These are phyloP conservation scores for Camelina neglecta DNA, from an alignment of 345 rosid species.

Conservation along the genomic window DNA sequence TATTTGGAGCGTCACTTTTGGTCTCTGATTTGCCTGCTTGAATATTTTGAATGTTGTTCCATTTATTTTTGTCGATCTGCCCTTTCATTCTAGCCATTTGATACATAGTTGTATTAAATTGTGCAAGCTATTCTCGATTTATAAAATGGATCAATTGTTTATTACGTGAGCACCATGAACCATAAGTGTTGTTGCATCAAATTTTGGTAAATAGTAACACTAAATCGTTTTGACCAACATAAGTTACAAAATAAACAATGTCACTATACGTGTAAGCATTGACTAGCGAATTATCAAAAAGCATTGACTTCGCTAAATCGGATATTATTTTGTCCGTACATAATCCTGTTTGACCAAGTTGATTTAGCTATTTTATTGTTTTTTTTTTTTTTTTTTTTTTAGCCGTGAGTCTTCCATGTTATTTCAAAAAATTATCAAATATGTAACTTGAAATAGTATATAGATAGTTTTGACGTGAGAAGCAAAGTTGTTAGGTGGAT, in stretches of 20 bases:
- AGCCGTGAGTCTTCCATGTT: neutral
- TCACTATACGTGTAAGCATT: conserved; percentile 12
- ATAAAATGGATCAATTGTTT: neutral
- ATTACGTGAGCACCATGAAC: conserved; percentile 29
- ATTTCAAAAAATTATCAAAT: neutral
- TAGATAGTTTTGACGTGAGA: neutral
- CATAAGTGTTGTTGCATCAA: neutral
- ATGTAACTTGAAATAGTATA: neutral
- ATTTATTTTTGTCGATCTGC: neutral
- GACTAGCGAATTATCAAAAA: neutral
- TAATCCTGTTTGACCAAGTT: conserved; percentile 2
- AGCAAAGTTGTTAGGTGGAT: neutral
- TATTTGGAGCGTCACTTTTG: neutral
- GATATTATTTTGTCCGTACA: neutral
- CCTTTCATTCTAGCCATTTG: neutral
- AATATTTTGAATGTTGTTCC: neutral
- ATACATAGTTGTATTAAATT: neutral
- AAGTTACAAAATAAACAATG: neutral
- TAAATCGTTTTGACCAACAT: neutral
- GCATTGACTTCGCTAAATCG: conserved; percentile 7
- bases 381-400: neutral
- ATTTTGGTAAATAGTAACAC: neutral
- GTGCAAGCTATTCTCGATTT: neutral
- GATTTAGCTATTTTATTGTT: neutral
- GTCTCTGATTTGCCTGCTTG: neutral